These are phyloP conservation scores for Coprinellus aureogranulatus DNA, from an alignment of 768 basidiomycete species.

Conservation along the genomic window DNA sequence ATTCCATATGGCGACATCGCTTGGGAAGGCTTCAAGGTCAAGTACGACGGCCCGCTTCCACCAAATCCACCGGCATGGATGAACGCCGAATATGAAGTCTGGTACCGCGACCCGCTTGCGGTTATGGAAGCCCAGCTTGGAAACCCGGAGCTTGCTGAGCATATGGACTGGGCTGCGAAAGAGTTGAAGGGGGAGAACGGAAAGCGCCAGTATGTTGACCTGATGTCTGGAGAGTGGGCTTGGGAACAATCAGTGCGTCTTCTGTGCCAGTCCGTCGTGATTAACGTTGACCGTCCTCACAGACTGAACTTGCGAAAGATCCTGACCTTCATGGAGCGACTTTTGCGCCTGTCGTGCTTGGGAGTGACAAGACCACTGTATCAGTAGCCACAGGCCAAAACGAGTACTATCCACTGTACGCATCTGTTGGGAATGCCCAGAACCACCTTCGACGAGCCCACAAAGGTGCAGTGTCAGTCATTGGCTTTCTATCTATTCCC, in stretches of 20 bases:
- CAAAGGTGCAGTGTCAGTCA: constrained; percentile 24
- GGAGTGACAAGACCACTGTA: constrained; percentile 38
- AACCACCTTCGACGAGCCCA: constrained; percentile 32
- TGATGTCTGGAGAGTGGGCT: constrained; percentile 44
- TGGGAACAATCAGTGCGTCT: constrained; percentile 38
- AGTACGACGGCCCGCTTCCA: constrained; percentile 21
- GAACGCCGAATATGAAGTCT: constrained; percentile 25
- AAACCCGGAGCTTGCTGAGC: constrained; percentile 32
- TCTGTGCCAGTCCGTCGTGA: background rate
- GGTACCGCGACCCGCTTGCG: constrained; percentile 27
- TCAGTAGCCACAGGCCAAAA: constrained; percentile 36
- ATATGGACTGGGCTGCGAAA: constrained; percentile 32
- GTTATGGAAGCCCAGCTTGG: constrained; percentile 28
- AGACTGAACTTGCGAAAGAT: constrained; percentile 24
- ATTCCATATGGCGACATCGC: constrained; percentile 32
- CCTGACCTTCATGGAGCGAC: constrained; percentile 23
- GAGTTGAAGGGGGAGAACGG: constrained; percentile 21
- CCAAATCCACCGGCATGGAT: constrained; percentile 30
- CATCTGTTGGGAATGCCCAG: constrained; percentile 29
- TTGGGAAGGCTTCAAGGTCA: constrained; percentile 33
- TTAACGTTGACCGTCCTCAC: background rate
- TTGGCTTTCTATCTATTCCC: constrained; percentile 28
- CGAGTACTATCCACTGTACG: constrained; percentile 36
- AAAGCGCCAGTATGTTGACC: constrained; percentile 24
- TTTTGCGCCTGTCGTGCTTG: constrained; percentile 31